Conservation (phyloP, 2,329 filamentous ascomycete species). For the Basipetospora chlamydospora region DNA sequence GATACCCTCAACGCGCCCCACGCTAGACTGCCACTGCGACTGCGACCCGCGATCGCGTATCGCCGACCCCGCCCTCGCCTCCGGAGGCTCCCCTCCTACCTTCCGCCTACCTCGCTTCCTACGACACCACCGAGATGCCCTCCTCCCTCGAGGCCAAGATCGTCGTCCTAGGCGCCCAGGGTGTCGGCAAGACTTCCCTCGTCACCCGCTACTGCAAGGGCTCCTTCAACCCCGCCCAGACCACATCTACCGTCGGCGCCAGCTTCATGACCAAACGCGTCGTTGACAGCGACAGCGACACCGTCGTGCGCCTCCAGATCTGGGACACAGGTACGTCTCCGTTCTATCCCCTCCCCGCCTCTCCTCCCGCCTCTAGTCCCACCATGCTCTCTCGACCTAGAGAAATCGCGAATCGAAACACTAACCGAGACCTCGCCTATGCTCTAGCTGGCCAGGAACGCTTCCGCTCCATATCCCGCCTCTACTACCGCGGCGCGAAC, state of each 20-base stretch:
- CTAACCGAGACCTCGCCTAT: conserved; percentile 10
- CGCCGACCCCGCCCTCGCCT: too few species aligned
- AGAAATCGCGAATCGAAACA: too few species aligned
- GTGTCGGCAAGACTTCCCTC: conserved; percentile 66
- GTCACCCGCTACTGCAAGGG: conserved; percentile 65
- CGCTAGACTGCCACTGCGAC: too few species aligned
- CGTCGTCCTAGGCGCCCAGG: conserved; percentile 65
- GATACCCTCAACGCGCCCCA: too few species aligned
- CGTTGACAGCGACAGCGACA: conserved; percentile 71
- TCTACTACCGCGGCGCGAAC: conserved; percentile 94
- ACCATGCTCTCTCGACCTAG: conserved; percentile 4
- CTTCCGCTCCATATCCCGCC: conserved; percentile 82
- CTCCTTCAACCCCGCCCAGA: conserved; percentile 49
- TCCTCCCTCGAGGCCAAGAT: conserved; percentile 68
- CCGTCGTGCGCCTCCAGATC: conserved; percentile 79
- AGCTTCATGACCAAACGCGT: conserved; percentile 70
- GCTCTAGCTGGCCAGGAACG: conserved; percentile 71
- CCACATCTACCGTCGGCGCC: conserved; percentile 61
- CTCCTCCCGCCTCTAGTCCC: too few species aligned
- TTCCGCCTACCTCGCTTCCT: too few species aligned
- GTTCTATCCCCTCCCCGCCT: conserved; percentile 5
- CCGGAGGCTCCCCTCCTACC: too few species aligned
- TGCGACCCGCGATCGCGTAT: too few species aligned
- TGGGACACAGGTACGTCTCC: conserved; percentile 64
- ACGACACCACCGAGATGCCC: too few species aligned